These are phyloP conservation scores for Podila clonocystis DNA, from an alignment of 192 early-diverging fungal genomes.

Conservation along the genomic window DNA sequence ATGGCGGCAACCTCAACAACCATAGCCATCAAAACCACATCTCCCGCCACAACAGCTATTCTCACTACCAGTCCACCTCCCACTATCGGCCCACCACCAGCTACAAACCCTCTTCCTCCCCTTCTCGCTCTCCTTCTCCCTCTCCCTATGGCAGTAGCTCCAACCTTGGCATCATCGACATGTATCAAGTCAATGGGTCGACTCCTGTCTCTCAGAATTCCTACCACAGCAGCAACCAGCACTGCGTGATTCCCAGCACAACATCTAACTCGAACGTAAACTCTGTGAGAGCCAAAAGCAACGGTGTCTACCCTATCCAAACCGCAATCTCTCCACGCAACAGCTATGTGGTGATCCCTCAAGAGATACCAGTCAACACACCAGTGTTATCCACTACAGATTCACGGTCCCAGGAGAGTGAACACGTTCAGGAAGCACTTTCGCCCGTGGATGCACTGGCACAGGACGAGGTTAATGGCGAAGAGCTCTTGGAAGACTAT, in stretches of 20 bases:
- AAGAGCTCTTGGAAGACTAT: slow-evolving; percentile 1
- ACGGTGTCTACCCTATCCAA: neutral
- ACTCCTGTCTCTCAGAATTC: too few relatives aligned
- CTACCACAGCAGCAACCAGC: too few relatives aligned
- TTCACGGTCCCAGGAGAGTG: neutral
- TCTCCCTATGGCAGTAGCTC: neutral
- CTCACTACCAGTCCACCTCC: neutral
- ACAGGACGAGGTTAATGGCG: neutral
- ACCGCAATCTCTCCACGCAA: neutral
- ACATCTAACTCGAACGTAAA: too few relatives aligned
- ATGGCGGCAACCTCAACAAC: neutral
- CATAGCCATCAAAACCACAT: neutral
- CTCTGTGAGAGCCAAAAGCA: neutral
- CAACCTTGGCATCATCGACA: neutral
- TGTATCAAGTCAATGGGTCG: neutral
- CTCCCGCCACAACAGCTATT: neutral
- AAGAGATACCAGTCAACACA: neutral
- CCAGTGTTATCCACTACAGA: neutral
- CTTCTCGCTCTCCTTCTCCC: neutral
- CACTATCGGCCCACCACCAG: neutral
- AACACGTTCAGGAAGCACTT: neutral
- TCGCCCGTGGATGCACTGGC: neutral
- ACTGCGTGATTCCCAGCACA: too few relatives aligned
- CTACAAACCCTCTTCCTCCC: neutral
- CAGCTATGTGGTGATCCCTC: neutral